A percentile compares a stretch with the other conserved stretches of the same genome.
phyloP scores from a whole-genome alignment of 441 rosid genomes.

The Biscutella laevigata region DNA sequence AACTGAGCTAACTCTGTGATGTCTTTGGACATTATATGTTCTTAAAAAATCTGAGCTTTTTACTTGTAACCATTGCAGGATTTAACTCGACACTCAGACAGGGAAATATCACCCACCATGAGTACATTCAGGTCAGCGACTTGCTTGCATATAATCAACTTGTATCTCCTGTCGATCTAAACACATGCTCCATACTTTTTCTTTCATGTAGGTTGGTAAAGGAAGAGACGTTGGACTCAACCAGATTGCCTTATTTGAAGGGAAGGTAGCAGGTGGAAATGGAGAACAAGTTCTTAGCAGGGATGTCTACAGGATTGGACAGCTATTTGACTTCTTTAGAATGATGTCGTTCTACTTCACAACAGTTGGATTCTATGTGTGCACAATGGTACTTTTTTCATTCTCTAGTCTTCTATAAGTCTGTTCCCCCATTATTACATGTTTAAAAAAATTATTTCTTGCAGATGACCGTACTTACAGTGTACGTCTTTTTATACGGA shows the following conservation, averaged over 20 bases:
- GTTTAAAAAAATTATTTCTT: slow-evolving; percentile 22
- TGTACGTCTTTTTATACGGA: slow-evolving; percentile 84
- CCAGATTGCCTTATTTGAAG: slow-evolving; percentile 96
- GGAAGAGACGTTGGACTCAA: slow-evolving; percentile 97
- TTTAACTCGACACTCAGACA: slow-evolving; percentile 94
- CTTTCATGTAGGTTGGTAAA: slow-evolving; percentile 73
- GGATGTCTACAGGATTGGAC: slow-evolving; percentile 89
- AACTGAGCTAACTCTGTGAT: not conserved
- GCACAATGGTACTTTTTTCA: slow-evolving; percentile 73
- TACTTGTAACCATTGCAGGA: slow-evolving; percentile 39
- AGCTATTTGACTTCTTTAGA: slow-evolving; percentile 92
- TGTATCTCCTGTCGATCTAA: slow-evolving; percentile 9
- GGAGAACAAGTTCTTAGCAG: slow-evolving; percentile 98
- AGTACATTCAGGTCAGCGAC: slow-evolving; percentile 75
- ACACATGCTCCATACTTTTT: slow-evolving; percentile 18
- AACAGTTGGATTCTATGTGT: slow-evolving; percentile 86
- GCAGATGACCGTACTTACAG: slow-evolving; percentile 97
- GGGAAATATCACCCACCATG: slow-evolving; percentile 94
- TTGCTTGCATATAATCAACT: slow-evolving; percentile 11
- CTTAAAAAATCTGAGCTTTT: not conserved
- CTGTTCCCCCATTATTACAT: slow-evolving; percentile 12
- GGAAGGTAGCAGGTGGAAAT: slow-evolving; percentile 97
- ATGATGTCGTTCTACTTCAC: slow-evolving; percentile 96
- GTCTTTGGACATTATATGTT: not conserved
- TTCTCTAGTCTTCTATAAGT: slow-evolving; percentile 15